phyloP scores from a whole-genome alignment of 2,329 filamentous ascomycete species.

The Pseudogymnoascus sp. region DNA sequence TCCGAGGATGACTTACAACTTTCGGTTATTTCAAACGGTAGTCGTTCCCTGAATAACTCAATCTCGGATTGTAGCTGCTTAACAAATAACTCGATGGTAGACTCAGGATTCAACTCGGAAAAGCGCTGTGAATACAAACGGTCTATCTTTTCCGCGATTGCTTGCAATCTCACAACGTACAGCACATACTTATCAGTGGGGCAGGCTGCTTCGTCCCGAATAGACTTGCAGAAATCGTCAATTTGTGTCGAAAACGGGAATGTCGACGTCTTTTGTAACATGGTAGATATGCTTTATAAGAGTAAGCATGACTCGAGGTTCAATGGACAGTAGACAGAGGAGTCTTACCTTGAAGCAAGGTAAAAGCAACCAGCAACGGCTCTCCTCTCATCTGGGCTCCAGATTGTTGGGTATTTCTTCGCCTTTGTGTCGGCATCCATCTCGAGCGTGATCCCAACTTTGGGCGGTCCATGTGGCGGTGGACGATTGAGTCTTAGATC shows the following conservation, averaged over 20 bases:
- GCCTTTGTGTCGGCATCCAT: conserved; percentile 5
- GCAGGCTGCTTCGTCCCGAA: conserved; percentile 26
- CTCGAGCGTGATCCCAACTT: conserved; percentile 6
- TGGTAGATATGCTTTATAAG: conserved; percentile 25
- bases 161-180: conserved; percentile 30
- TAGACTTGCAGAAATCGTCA: conserved; percentile 30
- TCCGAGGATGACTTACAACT: conserved; percentile 22
- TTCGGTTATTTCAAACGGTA: conserved; percentile 23
- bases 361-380: conserved; percentile 37
- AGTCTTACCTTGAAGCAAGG: conserved; percentile 26
- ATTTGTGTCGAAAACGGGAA: conserved; percentile 29
- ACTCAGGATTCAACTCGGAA: conserved; percentile 22
- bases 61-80: conserved; percentile 26
- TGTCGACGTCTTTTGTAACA: conserved; percentile 31
- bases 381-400: conserved; percentile 34
- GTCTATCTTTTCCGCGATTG: conserved; percentile 31
- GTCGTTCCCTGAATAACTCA: conserved; percentile 25
- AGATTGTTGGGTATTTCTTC: conserved; percentile 13
- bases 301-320: background rate
- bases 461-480: background rate
- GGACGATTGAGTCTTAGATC: conserved; percentile 23
- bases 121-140: conserved; percentile 18
- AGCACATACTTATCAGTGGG: conserved; percentile 30
- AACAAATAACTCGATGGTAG: conserved; percentile 20
- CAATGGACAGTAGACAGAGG: background rate